Conservation (phyloP, 73 alveolate species). For the Durusdinium trenchii region DNA sequence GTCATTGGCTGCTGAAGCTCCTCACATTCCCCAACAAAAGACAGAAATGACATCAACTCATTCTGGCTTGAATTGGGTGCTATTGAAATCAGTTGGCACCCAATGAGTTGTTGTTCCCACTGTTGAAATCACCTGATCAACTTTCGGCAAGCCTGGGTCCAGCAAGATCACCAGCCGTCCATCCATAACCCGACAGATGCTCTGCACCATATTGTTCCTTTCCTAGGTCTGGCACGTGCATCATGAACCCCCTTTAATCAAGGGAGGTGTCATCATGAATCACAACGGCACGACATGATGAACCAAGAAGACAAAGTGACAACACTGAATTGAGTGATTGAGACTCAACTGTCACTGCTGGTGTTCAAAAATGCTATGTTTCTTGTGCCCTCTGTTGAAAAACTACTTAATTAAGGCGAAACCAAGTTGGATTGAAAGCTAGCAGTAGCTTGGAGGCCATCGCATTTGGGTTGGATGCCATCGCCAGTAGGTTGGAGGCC, state of each 20-base stretch:
- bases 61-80: no score
- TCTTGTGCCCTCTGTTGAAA: no score
- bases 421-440: no score
- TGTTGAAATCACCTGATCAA: neutral
- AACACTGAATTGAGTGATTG: neutral
- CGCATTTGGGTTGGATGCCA: no score
- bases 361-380: no score
- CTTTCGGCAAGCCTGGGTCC: constrained; percentile 58
- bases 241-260: neutral
- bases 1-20: constrained; percentile 95
- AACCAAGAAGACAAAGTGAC: neutral
- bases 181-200: constrained; percentile 93
- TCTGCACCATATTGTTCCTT: constrained; percentile 87
- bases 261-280: neutral
- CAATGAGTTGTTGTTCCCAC: neutral
- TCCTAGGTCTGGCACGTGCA: neutral
- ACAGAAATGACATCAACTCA: neutral
- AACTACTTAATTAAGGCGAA: no score
- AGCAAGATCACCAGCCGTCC: constrained; percentile 88
- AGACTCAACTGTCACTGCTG: no score
- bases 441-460: no score
- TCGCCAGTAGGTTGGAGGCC: no score
- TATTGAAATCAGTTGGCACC: no score
- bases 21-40: neutral
- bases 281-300: neutral